phyloP scores from a whole-genome alignment of 352 stramenopile genomes.

The Pythium pectinolyticum region DNA sequence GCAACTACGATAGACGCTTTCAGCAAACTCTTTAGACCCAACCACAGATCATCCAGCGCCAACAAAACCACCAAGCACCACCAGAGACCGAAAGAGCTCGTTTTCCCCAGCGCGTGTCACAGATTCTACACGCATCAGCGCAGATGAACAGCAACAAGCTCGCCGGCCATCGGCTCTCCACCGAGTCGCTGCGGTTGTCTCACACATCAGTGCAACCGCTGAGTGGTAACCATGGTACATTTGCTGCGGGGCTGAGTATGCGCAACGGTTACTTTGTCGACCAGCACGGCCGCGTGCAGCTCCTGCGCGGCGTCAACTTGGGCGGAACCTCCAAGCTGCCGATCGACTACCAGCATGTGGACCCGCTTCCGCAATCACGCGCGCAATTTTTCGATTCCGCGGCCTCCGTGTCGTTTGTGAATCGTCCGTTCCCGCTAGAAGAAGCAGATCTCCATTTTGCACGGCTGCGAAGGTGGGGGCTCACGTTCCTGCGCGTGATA shows the following conservation, averaged over 20 bases:
- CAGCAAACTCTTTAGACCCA: too few relatives aligned
- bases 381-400: slow-evolving; percentile 55
- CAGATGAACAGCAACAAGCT: background rate
- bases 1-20: too few relatives aligned
- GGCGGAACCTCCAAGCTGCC: slow-evolving; percentile 89
- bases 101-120: background rate
- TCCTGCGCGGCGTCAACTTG: slow-evolving; percentile 88
- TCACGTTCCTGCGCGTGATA: slow-evolving; percentile 83
- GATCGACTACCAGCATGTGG: slow-evolving; percentile 47
- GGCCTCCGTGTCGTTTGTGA: slow-evolving; percentile 64
- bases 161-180: slow-evolving; percentile 3
- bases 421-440: slow-evolving; percentile 79
- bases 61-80: too few relatives aligned
- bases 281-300: slow-evolving; percentile 57
- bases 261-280: slow-evolving; percentile 84
- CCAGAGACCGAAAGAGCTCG: too few relatives aligned
- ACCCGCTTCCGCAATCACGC: slow-evolving; percentile 29
- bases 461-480: slow-evolving; percentile 77
- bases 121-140: background rate
- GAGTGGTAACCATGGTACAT: background rate
- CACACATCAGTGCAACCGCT: slow-evolving; percentile 2
- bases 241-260: slow-evolving; percentile 38
- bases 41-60: too few relatives aligned
- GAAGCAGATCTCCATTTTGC: slow-evolving; percentile 81
- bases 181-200: slow-evolving; percentile 11